Evolutionary conservation across 2,329 filamentous ascomycete species (phyloP).

Genomic region (Thelonectria discophora): DNA sequence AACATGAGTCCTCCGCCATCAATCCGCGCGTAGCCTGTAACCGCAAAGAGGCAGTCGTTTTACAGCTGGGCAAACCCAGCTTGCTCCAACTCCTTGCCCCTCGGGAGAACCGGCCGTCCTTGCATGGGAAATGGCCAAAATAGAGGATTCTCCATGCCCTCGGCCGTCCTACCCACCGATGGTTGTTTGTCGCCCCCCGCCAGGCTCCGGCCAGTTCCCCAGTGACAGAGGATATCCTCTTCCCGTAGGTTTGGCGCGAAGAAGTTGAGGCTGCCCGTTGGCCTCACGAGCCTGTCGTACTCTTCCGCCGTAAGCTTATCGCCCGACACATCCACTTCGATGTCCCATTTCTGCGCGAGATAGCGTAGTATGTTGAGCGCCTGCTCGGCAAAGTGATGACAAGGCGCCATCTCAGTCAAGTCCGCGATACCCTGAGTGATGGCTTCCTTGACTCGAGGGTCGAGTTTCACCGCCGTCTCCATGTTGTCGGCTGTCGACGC

Average conservation of each 20-base stretch:
- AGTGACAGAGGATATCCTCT: constrained; percentile 59
- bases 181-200: constrained; percentile 26
- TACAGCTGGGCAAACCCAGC: constrained; percentile 57
- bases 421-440: constrained; percentile 65
- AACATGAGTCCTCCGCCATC: not conserved
- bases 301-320: constrained; percentile 46
- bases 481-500: constrained; percentile 38
- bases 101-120: constrained; percentile 62
- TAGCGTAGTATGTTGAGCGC: constrained; percentile 68
- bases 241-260: constrained; percentile 61
- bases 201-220: constrained; percentile 46
- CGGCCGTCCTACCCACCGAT: constrained; percentile 43
- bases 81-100: constrained; percentile 56
- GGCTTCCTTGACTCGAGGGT: constrained; percentile 53
- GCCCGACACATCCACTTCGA: constrained; percentile 57
- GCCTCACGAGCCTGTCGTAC: constrained; percentile 54
- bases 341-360: constrained; percentile 66
- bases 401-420: constrained; percentile 68
- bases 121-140: constrained; percentile 71
- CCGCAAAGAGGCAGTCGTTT: no score
- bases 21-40: not conserved
- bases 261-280: constrained; percentile 64
- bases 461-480: constrained; percentile 47
- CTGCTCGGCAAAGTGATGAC: constrained; percentile 68
- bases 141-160: constrained; percentile 60